A percentile compares a stretch with the other conserved stretches of the same genome.
These are phyloP conservation scores for Agrocybe praecox DNA, from an alignment of 768 basidiomycete species.

Conservation along the genomic window DNA sequence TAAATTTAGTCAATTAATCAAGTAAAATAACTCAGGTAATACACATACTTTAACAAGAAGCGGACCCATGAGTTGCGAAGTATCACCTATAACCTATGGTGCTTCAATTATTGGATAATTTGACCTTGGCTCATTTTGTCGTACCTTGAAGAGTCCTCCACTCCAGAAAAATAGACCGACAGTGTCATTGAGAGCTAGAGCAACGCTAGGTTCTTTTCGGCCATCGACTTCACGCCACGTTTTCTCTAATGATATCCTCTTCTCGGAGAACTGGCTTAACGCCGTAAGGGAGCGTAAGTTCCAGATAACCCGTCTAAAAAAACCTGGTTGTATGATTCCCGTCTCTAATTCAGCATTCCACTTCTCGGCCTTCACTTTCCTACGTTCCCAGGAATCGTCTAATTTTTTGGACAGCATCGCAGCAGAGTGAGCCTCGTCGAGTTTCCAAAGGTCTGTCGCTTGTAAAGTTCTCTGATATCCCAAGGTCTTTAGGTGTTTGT, in stretches of 20 bases:
- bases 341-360: conserved; percentile 55
- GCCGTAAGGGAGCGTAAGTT: conserved; percentile 28
- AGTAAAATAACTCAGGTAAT: not conserved
- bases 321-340: conserved; percentile 45
- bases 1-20: not conserved
- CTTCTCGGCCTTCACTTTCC: conserved; percentile 49
- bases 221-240: conserved; percentile 50
- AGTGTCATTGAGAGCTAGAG: conserved; percentile 63
- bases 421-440: conserved; percentile 53
- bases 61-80: conserved; percentile 62
- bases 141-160: conserved; percentile 62
- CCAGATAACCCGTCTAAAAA: conserved; percentile 43
- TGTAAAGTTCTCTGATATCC: conserved; percentile 77
- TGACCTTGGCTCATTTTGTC: too few relatives aligned
- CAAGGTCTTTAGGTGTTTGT: conserved; percentile 37
- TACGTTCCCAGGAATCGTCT: conserved; percentile 53
- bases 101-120: too few relatives aligned
- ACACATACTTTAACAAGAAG: conserved; percentile 54
- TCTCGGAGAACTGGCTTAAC: conserved; percentile 26
- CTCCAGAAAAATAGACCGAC: conserved; percentile 63
- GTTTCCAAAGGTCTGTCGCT: conserved; percentile 74
- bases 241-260: conserved; percentile 33
- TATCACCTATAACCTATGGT: conserved; percentile 67
- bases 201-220: conserved; percentile 50
- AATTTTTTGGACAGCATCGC: conserved; percentile 52